These are phyloP conservation scores for Dioscorea zingiberensis DNA, from an alignment of 106 monocot genomes.

Conservation along the genomic window DNA sequence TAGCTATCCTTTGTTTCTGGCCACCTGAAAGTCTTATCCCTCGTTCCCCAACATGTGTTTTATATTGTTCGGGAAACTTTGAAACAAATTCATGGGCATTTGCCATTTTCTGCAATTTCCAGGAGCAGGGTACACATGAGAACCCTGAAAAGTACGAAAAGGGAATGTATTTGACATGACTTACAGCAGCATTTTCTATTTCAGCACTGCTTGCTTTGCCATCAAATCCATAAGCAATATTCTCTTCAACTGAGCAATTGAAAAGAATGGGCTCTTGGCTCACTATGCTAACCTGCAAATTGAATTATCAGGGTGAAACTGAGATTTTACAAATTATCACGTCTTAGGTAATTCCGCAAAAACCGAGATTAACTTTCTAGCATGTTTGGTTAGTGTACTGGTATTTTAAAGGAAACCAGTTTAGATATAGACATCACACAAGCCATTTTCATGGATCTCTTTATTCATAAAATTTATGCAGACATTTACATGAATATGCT, in stretches of 20 bases:
- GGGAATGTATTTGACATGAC: slow-evolving; percentile 1
- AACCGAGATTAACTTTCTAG: no score
- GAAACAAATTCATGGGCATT: slow-evolving; percentile 93
- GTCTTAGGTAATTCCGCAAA: no score
- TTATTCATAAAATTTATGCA: no score
- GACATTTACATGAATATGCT: no score
- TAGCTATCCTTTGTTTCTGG: slow-evolving; percentile 95
- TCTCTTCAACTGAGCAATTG: slow-evolving; percentile 93
- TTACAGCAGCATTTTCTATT: slow-evolving; percentile 91
- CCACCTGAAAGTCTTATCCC: slow-evolving; percentile 94
- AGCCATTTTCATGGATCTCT: no score
- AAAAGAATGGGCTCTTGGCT: slow-evolving; percentile 96
- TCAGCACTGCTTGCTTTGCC: slow-evolving; percentile 58
- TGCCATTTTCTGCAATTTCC: slow-evolving; percentile 80
- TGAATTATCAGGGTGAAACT: no score
- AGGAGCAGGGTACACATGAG: no score
- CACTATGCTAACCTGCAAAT: slow-evolving; percentile 94
- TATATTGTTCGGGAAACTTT: slow-evolving; percentile 85
- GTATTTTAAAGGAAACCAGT: no score
- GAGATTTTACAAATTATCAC: no score
- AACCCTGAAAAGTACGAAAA: no score
- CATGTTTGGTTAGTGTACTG: no score
- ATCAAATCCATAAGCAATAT: slow-evolving; percentile 89
- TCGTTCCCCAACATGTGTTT: slow-evolving; percentile 77
- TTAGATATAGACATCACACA: no score